Evolutionary conservation across 2,329 filamentous ascomycete species (phyloP).

Genomic region (Xylariaceae sp.): DNA sequence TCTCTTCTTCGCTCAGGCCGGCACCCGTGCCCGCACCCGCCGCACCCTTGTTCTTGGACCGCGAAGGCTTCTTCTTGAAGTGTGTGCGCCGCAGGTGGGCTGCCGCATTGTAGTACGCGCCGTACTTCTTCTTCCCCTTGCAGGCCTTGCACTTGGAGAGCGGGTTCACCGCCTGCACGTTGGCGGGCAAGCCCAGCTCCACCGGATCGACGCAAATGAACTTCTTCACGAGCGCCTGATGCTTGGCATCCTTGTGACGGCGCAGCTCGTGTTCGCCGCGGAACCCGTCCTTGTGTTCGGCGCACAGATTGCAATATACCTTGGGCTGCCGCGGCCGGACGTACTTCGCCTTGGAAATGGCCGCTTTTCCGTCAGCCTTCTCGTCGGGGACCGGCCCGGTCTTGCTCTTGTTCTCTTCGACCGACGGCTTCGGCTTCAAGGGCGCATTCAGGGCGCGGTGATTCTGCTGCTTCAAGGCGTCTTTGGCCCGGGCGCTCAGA

Average conservation of each 20-base stretch:
- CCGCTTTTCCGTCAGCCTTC: slow-evolving; percentile 40
- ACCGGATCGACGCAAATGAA: slow-evolving; percentile 54
- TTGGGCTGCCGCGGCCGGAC: slow-evolving; percentile 64
- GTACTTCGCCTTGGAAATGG: slow-evolving; percentile 40
- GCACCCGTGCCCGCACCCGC: slow-evolving; percentile 27
- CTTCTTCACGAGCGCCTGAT: slow-evolving; percentile 51
- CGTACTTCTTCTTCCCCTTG: slow-evolving; percentile 69
- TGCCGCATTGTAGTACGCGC: slow-evolving; percentile 90
- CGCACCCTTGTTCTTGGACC: slow-evolving; percentile 39
- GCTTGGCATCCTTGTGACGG: slow-evolving; percentile 61
- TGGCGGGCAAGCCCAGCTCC: slow-evolving; percentile 32
- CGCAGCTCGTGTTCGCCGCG: slow-evolving; percentile 79
- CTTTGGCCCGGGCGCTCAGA: slow-evolving; percentile 42
- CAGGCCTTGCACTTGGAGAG: slow-evolving; percentile 82
- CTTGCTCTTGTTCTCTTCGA: slow-evolving; percentile 25
- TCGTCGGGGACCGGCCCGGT: slow-evolving; percentile 16
- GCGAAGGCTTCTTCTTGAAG: slow-evolving; percentile 62
- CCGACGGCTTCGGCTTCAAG: slow-evolving; percentile 42
- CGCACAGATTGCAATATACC: slow-evolving; percentile 63
- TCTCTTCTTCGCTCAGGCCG: slow-evolving; percentile 37
- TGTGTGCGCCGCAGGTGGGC: slow-evolving; percentile 84
- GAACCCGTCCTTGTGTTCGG: slow-evolving; percentile 70
- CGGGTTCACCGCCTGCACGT: slow-evolving; percentile 53
- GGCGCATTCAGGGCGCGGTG: slow-evolving; percentile 35
- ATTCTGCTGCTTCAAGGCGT: slow-evolving; percentile 42